These are phyloP conservation scores for Santalum album DNA, from an alignment of 164 flowering plant species.

Conservation along the genomic window DNA sequence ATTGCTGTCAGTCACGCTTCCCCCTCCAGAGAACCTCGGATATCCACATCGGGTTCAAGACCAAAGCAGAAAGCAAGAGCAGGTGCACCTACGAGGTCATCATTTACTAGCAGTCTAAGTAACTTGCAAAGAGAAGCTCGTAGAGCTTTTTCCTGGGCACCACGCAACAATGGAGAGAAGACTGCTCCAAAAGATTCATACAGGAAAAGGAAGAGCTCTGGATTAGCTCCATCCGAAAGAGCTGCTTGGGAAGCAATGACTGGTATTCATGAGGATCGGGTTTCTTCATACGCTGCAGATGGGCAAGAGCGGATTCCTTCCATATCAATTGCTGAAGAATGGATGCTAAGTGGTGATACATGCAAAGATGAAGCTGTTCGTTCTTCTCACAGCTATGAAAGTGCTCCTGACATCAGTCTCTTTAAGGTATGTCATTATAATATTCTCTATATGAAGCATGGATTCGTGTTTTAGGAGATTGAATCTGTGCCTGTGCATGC, in stretches of 20 bases:
- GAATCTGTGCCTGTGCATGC: too few relatives aligned
- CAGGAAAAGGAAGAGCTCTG: constrained; percentile 91
- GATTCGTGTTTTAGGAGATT: too few relatives aligned
- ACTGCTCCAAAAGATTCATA: constrained; percentile 63
- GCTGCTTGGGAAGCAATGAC: constrained; percentile 94
- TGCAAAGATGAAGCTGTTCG: constrained; percentile 81
- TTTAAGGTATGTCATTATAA: constrained; percentile 58
- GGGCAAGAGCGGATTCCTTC: constrained; percentile 90
- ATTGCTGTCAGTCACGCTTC: constrained; percentile 58
- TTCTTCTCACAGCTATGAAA: constrained; percentile 82
- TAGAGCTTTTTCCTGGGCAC: constrained; percentile 93
- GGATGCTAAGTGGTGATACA: constrained; percentile 89
- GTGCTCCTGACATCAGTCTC: constrained; percentile 86
- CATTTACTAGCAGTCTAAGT: constrained; percentile 72
- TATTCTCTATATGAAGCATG: not conserved
- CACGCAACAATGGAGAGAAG: constrained; percentile 69
- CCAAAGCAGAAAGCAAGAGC: constrained; percentile 56
- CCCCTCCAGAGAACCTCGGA: constrained; percentile 65
- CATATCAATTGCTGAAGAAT: constrained; percentile 77
- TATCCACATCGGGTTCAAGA: constrained; percentile 54
- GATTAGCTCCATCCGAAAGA: constrained; percentile 70
- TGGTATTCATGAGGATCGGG: constrained; percentile 85
- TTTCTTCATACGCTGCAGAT: constrained; percentile 48
- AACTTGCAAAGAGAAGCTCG: constrained; percentile 95
- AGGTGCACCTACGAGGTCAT: constrained; percentile 53